These are phyloP conservation scores for Russula abietina DNA, from an alignment of 768 basidiomycete genomes.

Conservation along the genomic window DNA sequence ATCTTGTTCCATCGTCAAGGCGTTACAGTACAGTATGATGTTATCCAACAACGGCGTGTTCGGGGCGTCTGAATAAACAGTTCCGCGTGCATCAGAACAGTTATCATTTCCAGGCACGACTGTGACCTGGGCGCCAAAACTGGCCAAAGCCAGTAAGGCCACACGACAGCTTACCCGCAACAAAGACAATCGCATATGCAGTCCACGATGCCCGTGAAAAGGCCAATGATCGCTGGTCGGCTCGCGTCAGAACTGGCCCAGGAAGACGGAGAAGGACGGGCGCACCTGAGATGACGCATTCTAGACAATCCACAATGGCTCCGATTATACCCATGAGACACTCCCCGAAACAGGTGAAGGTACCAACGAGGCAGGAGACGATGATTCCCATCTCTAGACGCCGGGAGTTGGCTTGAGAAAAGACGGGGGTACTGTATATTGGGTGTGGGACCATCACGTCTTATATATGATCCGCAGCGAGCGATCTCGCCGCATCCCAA, in stretches of 20 bases:
- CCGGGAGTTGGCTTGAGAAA: neutral
- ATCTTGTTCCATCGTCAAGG: conserved; percentile 3
- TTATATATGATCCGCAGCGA: neutral
- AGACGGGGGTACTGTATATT: neutral
- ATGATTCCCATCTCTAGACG: conserved; percentile 13
- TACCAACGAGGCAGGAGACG: conserved; percentile 18
- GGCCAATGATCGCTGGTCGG: conserved; percentile 37
- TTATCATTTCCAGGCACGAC: neutral
- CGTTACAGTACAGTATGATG: too few relatives aligned
- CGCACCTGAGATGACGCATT: conserved; percentile 43
- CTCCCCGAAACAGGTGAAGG: conserved; percentile 40
- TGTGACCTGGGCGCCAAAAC: neutral
- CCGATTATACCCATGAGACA: conserved; percentile 37
- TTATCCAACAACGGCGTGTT: neutral
- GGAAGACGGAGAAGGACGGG: neutral
- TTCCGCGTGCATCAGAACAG: neutral
- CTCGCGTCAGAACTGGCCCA: neutral
- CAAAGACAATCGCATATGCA: conserved; percentile 42
- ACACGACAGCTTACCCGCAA: conserved; percentile 34
- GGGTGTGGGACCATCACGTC: neutral
- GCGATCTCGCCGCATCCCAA: neutral
- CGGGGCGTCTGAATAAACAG: conserved; percentile 4
- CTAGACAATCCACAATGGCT: conserved; percentile 39
- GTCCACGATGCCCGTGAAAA: conserved; percentile 37
- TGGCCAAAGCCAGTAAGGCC: neutral